A percentile compares a stretch with the other conserved stretches of the same genome.
phyloP scores from a whole-genome alignment of 495 filamentous ascomycete species.

The Penicillium bovifimosum region DNA sequence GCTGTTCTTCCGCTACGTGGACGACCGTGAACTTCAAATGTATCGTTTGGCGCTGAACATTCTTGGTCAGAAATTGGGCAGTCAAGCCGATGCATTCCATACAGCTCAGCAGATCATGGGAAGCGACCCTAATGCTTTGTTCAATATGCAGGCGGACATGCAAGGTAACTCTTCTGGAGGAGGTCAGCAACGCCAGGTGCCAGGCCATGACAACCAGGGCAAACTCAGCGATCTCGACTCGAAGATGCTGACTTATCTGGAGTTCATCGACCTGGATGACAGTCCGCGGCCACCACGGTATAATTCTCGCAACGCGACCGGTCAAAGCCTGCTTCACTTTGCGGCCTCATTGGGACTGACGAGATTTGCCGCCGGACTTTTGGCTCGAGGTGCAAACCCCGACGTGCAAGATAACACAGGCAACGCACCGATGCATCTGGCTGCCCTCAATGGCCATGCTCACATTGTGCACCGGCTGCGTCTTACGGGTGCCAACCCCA shows the following conservation, averaged over 20 bases:
- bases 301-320: constrained; percentile 57
- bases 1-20: constrained; percentile 70
- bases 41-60: constrained; percentile 44
- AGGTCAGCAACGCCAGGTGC: constrained; percentile 41
- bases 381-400: constrained; percentile 74
- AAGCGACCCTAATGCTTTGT: constrained; percentile 39
- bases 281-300: constrained; percentile 60
- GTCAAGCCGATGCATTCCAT: constrained; percentile 46
- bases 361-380: constrained; percentile 71
- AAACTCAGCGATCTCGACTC: constrained; percentile 57
- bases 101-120: constrained; percentile 49
- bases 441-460: constrained; percentile 67
- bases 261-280: constrained; percentile 72
- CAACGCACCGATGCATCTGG: constrained; percentile 79
- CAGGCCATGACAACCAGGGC: constrained; percentile 37
- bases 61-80: constrained; percentile 43
- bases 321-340: constrained; percentile 78
- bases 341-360: constrained; percentile 70
- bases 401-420: constrained; percentile 73
- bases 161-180: constrained; percentile 36
- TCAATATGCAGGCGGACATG: constrained; percentile 42
- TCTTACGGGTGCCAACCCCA: constrained; percentile 65
- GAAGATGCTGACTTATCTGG: constrained; percentile 65
- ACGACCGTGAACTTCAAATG: constrained; percentile 69
- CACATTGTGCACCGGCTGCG: constrained; percentile 74